Base-by-base conservation (phyloP, 805 yeast genomes). In the Candida railenensis region DNA sequence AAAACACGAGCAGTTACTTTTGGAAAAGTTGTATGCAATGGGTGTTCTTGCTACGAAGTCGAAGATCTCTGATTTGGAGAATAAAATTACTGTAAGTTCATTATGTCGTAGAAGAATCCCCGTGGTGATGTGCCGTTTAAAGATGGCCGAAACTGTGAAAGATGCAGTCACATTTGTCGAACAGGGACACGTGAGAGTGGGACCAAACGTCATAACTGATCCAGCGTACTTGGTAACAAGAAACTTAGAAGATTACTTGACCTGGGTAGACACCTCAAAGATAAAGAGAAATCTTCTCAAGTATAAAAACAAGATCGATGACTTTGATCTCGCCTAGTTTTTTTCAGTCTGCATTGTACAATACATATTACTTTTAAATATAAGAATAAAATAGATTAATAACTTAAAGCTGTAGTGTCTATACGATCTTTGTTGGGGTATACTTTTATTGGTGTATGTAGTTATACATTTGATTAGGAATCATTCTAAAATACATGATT, bases 211-310 rank as follows among this genome's bases (percentile, higher is more conserved):
- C 22, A 85, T 95, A 38, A 91, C 97, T 1, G 99, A 94, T 65
- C 95, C 98, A 3, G 97, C 98, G 0, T 92, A 85, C 63, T 73
- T 95, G 57, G 94, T 94, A 3, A 92, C 97, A 2, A 79, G 97
- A 62, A 89, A 82, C 57, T 77, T 94, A 87, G 99, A 94, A 63
- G 99, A 94, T 65, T 94, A 89, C 65, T 76, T 94, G 56, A 94
- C 99, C 3, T 94, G 99, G 99, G 94, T 88, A n/a, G 97, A 94
- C 59, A 79, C 84, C 37, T 85, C 96, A 55, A 95, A 94, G 84
- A 91, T 95, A 67, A 91, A 87, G 76, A 79, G 86, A 59, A 89
- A 89, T 55, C 81, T 92, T 48, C 82, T 91, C 69, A 87, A 87
- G 69, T 94, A 87, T 74, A 86, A 88, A 69, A 91, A 92, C 55